A percentile compares a stretch with the other conserved stretches of the same genome.
Conservation (phyloP, 192 early-diverging fungal genomes). For the Piromyces finnis region DNA sequence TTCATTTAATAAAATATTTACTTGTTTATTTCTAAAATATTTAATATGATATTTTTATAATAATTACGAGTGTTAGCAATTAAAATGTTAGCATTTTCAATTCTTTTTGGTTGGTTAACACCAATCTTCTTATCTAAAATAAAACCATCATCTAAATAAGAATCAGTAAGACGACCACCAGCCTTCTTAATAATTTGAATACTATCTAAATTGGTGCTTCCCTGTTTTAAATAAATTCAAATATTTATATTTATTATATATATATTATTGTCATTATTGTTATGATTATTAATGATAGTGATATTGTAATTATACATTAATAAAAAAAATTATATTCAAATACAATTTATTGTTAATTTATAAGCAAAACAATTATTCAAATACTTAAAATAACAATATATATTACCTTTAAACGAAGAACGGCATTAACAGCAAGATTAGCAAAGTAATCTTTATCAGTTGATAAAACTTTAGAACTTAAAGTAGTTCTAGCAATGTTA, state of each 20-base stretch:
- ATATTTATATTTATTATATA: background rate
- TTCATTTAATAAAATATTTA: too few relatives aligned
- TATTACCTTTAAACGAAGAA: slow-evolving; percentile 67
- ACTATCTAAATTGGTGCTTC: slow-evolving; percentile 90
- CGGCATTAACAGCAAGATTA: slow-evolving; percentile 88
- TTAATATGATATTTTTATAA: background rate
- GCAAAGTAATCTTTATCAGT: slow-evolving; percentile 94
- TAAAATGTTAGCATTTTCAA: slow-evolving; percentile 90
- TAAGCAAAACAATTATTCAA: too few relatives aligned
- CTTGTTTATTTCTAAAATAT: too few relatives aligned
- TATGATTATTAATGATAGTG: too few relatives aligned
- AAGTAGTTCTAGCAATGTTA: slow-evolving; percentile 94
- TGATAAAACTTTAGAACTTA: slow-evolving; percentile 90
- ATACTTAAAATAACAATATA: background rate
- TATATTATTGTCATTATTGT: too few relatives aligned
- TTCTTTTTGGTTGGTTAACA: slow-evolving; percentile 89
- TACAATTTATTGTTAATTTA: too few relatives aligned
- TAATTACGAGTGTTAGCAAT: slow-evolving; percentile 89
- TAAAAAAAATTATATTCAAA: too few relatives aligned
- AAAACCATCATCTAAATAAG: slow-evolving; percentile 91
- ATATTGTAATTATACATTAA: too few relatives aligned
- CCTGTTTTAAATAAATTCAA: too few relatives aligned
- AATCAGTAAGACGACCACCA: slow-evolving; percentile 85
- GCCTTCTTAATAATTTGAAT: slow-evolving; percentile 99
- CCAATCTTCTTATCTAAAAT: slow-evolving; percentile 98